These are phyloP conservation scores for Acephala macrosclerotiorum DNA, from an alignment of 2,329 filamentous ascomycete genomes.

Conservation along the genomic window DNA sequence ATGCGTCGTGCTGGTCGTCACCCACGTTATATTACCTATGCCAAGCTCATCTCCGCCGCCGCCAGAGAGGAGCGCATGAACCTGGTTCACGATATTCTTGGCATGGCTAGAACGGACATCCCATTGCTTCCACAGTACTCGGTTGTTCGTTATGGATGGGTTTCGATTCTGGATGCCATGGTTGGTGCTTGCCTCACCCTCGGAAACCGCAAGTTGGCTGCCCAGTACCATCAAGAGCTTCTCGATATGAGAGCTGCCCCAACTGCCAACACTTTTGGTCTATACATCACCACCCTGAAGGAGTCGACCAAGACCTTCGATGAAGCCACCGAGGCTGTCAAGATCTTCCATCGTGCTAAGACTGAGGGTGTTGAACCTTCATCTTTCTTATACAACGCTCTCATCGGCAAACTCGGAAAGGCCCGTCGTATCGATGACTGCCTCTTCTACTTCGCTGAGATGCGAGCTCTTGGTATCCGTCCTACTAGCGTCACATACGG, in stretches of 20 bases:
- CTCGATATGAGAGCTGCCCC: slow-evolving; percentile 89
- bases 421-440: slow-evolving; percentile 98
- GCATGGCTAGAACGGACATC: slow-evolving; percentile 88
- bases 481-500: slow-evolving; percentile 98
- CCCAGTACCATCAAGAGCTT: slow-evolving; percentile 90
- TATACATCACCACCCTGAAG: slow-evolving; percentile 99
- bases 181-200: slow-evolving; percentile 87
- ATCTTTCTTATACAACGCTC: slow-evolving; percentile 96
- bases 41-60: slow-evolving; percentile 90
- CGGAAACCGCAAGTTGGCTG: slow-evolving; percentile 81
- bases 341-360: slow-evolving; percentile 95
- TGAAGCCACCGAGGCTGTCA: slow-evolving; percentile 94
- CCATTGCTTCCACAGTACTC: slow-evolving; percentile 85
- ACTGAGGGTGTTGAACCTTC: slow-evolving; percentile 93
- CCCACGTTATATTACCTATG: slow-evolving; percentile 94
- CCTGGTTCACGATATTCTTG: slow-evolving; percentile 84
- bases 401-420: slow-evolving; percentile 98
- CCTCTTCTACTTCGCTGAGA: slow-evolving; percentile 97
- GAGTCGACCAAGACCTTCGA: slow-evolving; percentile 98
- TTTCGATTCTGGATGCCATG: slow-evolving; percentile 95
- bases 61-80: slow-evolving; percentile 85
- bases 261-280: slow-evolving; percentile 95
- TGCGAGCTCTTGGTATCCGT: slow-evolving; percentile 90
- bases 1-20: slow-evolving; percentile 92
- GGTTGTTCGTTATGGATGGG: slow-evolving; percentile 93